Conservation (phyloP, 1,284 basidiomycete species). For the Exsudoporus floridanus region DNA sequence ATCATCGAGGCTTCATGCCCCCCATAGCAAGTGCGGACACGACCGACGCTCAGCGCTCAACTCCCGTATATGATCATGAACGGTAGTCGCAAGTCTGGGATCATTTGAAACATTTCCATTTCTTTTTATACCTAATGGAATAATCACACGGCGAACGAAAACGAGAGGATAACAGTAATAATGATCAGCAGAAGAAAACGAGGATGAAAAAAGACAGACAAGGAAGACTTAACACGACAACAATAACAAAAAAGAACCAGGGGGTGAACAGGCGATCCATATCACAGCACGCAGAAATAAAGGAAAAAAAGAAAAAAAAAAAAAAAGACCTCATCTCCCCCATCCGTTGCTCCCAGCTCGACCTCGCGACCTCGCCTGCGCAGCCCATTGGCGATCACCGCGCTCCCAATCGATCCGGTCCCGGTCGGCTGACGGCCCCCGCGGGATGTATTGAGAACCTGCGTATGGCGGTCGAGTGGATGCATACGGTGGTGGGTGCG, state of each 20-base stretch:
- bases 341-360: slow-evolving; percentile 35
- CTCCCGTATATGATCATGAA: not conserved
- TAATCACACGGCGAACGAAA: slow-evolving; percentile 10
- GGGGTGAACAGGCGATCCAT: slow-evolving; percentile 6
- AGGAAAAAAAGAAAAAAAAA: no score
- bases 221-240: not conserved
- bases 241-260: not conserved
- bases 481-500: slow-evolving; percentile 24
- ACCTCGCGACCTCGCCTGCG: slow-evolving; percentile 29
- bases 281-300: slow-evolving; percentile 14
- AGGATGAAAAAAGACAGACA: not conserved
- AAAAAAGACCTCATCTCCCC: slow-evolving; percentile 25
- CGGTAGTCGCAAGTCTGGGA: not conserved
- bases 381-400: slow-evolving; percentile 30
- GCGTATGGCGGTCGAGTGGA: slow-evolving; percentile 27
- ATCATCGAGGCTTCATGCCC: slow-evolving; percentile 17
- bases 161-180: slow-evolving; percentile 32
- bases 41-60: not conserved
- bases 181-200: slow-evolving; percentile 27
- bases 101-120: slow-evolving; percentile 11
- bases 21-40: not conserved
- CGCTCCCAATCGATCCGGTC: slow-evolving; percentile 43
- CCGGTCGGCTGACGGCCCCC: slow-evolving; percentile 48
- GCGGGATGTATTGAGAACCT: slow-evolving; percentile 31
- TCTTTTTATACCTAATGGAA: slow-evolving; percentile 12